Evolutionary conservation across 495 filamentous ascomycete species (phyloP).

Genomic region (Articulospora tetracladia): DNA sequence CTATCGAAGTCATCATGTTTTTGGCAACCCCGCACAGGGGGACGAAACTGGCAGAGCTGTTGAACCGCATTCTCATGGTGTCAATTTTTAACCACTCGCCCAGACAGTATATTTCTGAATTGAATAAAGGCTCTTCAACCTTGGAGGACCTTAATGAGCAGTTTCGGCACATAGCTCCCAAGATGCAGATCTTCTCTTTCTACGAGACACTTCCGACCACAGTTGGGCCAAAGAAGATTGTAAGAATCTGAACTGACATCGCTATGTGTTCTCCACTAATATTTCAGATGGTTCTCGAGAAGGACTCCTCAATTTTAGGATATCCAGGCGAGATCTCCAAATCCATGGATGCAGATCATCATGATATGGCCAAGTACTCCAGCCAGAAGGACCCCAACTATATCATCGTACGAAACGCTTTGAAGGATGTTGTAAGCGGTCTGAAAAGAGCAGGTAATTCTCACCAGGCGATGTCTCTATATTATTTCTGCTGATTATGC

Average conservation of each 20-base stretch:
- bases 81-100: constrained; percentile 22
- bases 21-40: constrained; percentile 48
- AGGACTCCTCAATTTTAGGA: constrained; percentile 40
- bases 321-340: constrained; percentile 37
- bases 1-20: constrained; percentile 43
- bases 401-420: constrained; percentile 31
- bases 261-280: too few species aligned
- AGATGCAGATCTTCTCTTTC: constrained; percentile 41
- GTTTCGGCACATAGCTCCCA: constrained; percentile 40
- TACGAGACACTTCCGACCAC: constrained; percentile 41
- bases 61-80: constrained; percentile 35
- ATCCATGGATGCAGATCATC: constrained; percentile 42
- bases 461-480: too few species aligned
- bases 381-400: constrained; percentile 39
- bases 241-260: too few species aligned
- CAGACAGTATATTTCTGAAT: constrained; percentile 40
- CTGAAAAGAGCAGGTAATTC: neutral
- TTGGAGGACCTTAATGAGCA: constrained; percentile 42
- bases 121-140: constrained; percentile 30
- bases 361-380: constrained; percentile 42
- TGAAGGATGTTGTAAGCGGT: neutral
- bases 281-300: constrained; percentile 41
- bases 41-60: constrained; percentile 35
- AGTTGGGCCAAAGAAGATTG: constrained; percentile 28
- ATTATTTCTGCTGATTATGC: constrained; percentile 23